Evolutionary conservation across 306 rosid genomes (phyloP).

Genomic region (Glycine soja): DNA sequence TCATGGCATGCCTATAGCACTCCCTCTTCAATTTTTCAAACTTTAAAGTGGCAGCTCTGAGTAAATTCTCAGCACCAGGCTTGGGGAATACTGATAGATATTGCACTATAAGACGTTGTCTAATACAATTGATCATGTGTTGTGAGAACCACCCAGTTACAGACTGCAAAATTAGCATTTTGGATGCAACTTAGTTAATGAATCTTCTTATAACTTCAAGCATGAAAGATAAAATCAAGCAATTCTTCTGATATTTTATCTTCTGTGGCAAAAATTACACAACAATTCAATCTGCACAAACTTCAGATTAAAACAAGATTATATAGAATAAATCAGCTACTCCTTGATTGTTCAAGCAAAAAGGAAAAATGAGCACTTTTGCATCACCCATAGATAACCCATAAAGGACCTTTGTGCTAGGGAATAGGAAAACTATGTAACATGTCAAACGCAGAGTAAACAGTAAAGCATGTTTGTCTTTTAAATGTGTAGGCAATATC

Average conservation of each 20-base stretch:
- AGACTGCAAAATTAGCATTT: conserved; percentile 60
- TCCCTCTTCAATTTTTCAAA: conserved; percentile 80
- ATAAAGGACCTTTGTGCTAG: conserved; percentile 12
- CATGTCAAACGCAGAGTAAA: neutral
- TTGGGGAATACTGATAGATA: conserved; percentile 76
- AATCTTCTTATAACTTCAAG: conserved; percentile 26
- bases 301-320: conserved; percentile 26
- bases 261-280: neutral
- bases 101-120: conserved; percentile 75
- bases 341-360: conserved; percentile 32
- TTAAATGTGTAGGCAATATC: conserved; percentile 21
- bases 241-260: conserved; percentile 14
- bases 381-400: conserved; percentile 17
- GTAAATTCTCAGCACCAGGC: conserved; percentile 67
- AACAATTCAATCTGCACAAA: conserved; percentile 27
- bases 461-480: neutral
- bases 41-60: conserved; percentile 68
- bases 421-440: conserved; percentile 40
- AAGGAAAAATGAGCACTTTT: conserved; percentile 11
- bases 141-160: conserved; percentile 85
- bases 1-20: conserved; percentile 49
- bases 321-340: conserved; percentile 12
- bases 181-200: conserved; percentile 33
- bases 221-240: conserved; percentile 13
- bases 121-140: conserved; percentile 62